phyloP scores from a whole-genome alignment of 1,284 basidiomycete species.

The Apiotrichum veenhuisii region DNA sequence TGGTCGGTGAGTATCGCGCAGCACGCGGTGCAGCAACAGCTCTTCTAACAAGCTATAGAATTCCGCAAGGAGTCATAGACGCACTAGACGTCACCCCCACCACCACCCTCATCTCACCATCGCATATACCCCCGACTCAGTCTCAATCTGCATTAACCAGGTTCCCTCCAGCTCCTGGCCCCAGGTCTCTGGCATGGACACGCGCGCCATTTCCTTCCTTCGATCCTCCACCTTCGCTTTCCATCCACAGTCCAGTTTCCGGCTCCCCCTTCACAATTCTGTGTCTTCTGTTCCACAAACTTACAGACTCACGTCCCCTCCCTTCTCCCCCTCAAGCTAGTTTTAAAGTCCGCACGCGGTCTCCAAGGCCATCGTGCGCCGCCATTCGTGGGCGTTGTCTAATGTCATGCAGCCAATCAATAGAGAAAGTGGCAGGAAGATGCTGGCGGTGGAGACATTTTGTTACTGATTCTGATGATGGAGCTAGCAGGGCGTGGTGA shows the following conservation, averaged over 20 bases:
- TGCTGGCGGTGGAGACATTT: background rate
- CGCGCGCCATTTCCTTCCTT: background rate
- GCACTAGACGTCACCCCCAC: background rate
- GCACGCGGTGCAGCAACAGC: background rate
- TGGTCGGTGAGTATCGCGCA: conserved; percentile 52
- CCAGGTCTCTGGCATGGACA: conserved; percentile 4
- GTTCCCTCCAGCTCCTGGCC: background rate
- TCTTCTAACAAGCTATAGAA: conserved; percentile 17
- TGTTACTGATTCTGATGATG: background rate
- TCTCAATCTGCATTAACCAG: conserved; percentile 3
- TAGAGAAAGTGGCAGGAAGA: background rate
- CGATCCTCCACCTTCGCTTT: background rate
- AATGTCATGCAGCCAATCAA: conserved; percentile 5
- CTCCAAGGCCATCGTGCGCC: background rate
- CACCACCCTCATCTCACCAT: no score
- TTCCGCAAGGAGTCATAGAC: conserved; percentile 43
- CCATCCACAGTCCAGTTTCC: no score
- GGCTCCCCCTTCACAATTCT: no score
- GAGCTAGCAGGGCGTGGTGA: no score
- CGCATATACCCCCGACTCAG: conserved; percentile 6
- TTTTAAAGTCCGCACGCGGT: background rate
- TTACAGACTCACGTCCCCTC: no score
- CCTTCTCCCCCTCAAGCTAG: background rate
- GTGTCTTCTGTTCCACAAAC: background rate
- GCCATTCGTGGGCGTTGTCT: conserved; percentile 2